Base-by-base conservation (phyloP, 208 protist species). In the Angomonas ambiguus region DNA sequence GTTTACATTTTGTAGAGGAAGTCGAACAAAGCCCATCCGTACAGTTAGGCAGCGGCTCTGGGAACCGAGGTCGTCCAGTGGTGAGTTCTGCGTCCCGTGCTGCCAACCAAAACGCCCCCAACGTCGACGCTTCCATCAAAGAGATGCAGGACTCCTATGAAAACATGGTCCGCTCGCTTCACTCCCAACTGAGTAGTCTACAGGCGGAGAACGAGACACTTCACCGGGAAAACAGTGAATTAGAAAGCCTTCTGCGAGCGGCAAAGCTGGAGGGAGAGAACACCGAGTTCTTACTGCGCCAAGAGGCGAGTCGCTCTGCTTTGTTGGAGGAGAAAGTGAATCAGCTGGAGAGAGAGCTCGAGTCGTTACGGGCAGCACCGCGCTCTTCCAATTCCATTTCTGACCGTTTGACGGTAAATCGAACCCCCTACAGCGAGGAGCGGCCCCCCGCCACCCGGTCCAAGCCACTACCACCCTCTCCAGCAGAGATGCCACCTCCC, bases 181-280 rank as follows among this genome's bases (percentile, higher is more conserved):
- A 80, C 2, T 38, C 72, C 1, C 72, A 91, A 56, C 65, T 93
- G 41, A 67, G 69, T 32, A 34, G 59, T 10, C 51, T 83, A 11
- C 76, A 77, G 45, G 73, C 51, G 32, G 77, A 91, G 57, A 91
- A 88, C 70, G 79, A 68, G 38, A 35, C 63, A 11, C 73, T 91
- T 20, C 55, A 67, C 1, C 62, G 53, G 32, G 65, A 72, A n/a
- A 57, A 87, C 20, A 71, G 74, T 11, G 77, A 77, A 51, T 71
- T 91, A 1, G 80, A 93, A 51, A 62, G 75, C 1, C 67, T 80
- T 41, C 32, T 85, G 25, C 75, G 82, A 31, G 62, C 72, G n/a
- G 16, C 88, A 30, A 45, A 42, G 6, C 74, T 91, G 3, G 87
- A 85, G 18, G 89, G 89, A 55, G 87, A 93, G 11, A 80, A 84